Percentiles rank a stretch among this genome's conserved stretches.
phyloP scores from a whole-genome alignment of 148 eudicot species.

The Polygonum maritimum region DNA sequence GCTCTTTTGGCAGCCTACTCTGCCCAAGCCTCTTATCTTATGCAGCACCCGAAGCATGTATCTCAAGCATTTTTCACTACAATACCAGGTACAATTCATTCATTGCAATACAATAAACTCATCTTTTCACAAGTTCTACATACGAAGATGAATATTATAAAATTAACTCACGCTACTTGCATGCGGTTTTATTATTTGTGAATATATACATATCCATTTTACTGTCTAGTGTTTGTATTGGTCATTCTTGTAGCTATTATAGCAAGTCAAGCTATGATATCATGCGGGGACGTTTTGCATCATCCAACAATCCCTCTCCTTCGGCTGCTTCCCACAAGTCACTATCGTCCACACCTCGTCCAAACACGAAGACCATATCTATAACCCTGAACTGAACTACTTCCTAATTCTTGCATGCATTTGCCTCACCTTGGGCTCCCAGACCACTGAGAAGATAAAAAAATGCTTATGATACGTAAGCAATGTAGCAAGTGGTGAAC shows the following conservation, averaged over 20 bases:
- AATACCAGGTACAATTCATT: slow-evolving; percentile 18
- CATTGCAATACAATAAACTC: too few relatives aligned
- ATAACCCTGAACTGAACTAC: slow-evolving; percentile 22
- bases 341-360: slow-evolving; percentile 28
- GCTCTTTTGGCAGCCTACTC: slow-evolving; percentile 23
- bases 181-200: not conserved
- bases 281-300: slow-evolving; percentile 34
- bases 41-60: slow-evolving; percentile 12
- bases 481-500: too few relatives aligned
- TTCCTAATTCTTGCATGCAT: slow-evolving; percentile 20
- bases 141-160: too few relatives aligned
- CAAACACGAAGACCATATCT: slow-evolving; percentile 27
- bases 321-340: slow-evolving; percentile 26
- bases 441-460: slow-evolving; percentile 20
- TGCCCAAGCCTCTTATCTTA: slow-evolving; percentile 37
- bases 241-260: slow-evolving; percentile 34
- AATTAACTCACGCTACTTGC: too few relatives aligned
- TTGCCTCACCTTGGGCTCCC: slow-evolving; percentile 16
- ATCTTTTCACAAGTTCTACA: too few relatives aligned
- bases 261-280: slow-evolving; percentile 44
- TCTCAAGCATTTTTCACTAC: slow-evolving; percentile 19
- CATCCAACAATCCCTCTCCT: slow-evolving; percentile 24
- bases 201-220: slow-evolving; percentile 18
- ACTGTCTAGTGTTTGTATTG: slow-evolving; percentile 37
- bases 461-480: slow-evolving; percentile 28